A percentile compares a stretch with the other conserved stretches of the same genome.
These are phyloP conservation scores for Cicer cuneatum DNA, from an alignment of 306 rosid genomes.

Conservation along the genomic window DNA sequence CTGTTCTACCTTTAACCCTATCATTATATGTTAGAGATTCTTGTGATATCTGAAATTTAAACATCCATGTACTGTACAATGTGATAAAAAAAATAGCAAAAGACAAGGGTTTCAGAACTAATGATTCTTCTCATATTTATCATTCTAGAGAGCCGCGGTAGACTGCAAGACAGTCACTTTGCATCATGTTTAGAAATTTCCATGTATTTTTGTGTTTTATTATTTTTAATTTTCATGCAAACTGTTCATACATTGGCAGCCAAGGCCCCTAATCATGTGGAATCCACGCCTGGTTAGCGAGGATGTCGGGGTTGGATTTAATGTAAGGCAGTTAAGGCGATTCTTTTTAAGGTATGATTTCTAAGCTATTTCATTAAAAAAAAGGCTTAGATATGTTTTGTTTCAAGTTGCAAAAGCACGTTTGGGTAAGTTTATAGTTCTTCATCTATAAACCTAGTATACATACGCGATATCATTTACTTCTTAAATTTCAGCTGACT, in stretches of 20 bases:
- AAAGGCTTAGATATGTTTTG: slow-evolving; percentile 10
- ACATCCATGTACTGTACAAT: slow-evolving; percentile 31
- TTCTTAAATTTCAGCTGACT: slow-evolving; percentile 30
- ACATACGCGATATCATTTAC: neutral
- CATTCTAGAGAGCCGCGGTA: slow-evolving; percentile 11
- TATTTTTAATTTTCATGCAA: slow-evolving; percentile 26
- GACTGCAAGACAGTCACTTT: slow-evolving; percentile 31
- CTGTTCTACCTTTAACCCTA: slow-evolving; percentile 28
- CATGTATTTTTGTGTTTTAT: slow-evolving; percentile 5
- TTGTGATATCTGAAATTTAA: slow-evolving; percentile 39
- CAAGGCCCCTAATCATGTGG: slow-evolving; percentile 97
- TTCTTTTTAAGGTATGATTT: slow-evolving; percentile 77
- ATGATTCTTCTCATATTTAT: slow-evolving; percentile 7
- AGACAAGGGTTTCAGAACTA: slow-evolving; percentile 19
- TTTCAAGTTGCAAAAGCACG: neutral
- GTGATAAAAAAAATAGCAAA: neutral
- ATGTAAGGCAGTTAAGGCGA: slow-evolving; percentile 81
- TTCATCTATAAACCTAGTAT: slow-evolving; percentile 1
- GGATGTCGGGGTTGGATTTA: slow-evolving; percentile 95
- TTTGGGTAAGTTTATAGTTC: neutral
- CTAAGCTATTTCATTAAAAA: slow-evolving; percentile 17
- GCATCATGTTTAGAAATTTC: slow-evolving; percentile 30
- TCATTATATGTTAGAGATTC: slow-evolving; percentile 23
- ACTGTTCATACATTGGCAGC: slow-evolving; percentile 57
- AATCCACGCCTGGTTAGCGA: slow-evolving; percentile 89